Base-by-base conservation (phyloP, 1,284 basidiomycete genomes). In the Leccinum subrobustum region DNA sequence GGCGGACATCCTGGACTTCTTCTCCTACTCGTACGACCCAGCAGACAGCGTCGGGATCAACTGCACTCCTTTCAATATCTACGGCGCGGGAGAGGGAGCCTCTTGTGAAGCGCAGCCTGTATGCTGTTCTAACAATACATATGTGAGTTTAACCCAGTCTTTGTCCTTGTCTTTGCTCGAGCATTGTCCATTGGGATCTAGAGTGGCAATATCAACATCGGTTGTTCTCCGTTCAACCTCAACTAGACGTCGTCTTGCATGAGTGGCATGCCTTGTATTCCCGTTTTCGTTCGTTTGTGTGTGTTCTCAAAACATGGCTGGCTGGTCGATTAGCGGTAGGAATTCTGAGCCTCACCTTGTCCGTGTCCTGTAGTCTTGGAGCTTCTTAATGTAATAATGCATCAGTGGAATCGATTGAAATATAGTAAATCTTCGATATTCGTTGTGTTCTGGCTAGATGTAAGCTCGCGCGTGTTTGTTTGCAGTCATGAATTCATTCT, bases 211-310 rank as follows among this genome's bases (percentile, higher is more conserved):
- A 20, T 72, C 61, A 70, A 69, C 51, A 1, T 69, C 3, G 68
- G 68, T 25, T 69, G 70, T 59, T 72, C 70, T 56, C 70, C 68
- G 50, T 18, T 69, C 8, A 16, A 70, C 35, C n/a, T 68, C 12
- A 62, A 58, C 63, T 67, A 67, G 58, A n/a, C 25, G 35, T 37
- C 37, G 25, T 59, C 39, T 62, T 56, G 42, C 39, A 35, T 27
- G 50, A 16, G 54, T 52, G 27, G 18, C 56, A 3, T 14, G 16
- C 16, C 11, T 18, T 12, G 16, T 61, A 25, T 18, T 6, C 8
- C 23, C 52, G 58, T 68, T 52, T 54, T 51, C 33, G 37, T 54
- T 51, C 33, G 37, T 60, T 56, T 12, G 20, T 51, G 31, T 60
- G 23, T 35, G 54, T 54, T 59, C 56, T 67, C 58, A 52, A 56